Evolutionary conservation across 2,329 filamentous ascomycete species (phyloP).

Genomic region (Penicillium sp.): DNA sequence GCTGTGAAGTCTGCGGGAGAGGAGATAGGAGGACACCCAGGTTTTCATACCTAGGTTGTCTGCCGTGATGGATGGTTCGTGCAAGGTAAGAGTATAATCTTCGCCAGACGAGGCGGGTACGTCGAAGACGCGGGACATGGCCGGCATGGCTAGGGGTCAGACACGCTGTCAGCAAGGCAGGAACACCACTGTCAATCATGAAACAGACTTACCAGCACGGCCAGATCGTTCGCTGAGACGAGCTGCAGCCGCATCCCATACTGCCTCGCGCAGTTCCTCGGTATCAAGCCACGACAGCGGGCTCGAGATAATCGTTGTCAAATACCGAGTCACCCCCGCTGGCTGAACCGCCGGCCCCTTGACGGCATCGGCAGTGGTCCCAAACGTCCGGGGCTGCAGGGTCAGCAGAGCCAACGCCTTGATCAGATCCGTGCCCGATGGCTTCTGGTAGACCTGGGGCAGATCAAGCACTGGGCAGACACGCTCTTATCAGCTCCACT

Average conservation of each 20-base stretch:
- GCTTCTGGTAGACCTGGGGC: conserved; percentile 78
- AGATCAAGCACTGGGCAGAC: conserved; percentile 64
- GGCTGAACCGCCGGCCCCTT: conserved; percentile 37
- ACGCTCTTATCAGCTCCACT: conserved; percentile 34
- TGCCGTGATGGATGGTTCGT: conserved; percentile 82
- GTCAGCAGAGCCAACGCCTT: conserved; percentile 64
- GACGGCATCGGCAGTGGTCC: conserved; percentile 27
- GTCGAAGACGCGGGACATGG: conserved; percentile 59
- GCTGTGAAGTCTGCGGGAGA: conserved; percentile 66
- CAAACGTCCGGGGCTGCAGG: conserved; percentile 57
- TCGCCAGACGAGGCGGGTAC: conserved; percentile 49
- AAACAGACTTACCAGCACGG: conserved; percentile 55
- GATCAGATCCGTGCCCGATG: conserved; percentile 63
- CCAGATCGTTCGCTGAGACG: conserved; percentile 84
- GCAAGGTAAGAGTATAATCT: conserved; percentile 65
- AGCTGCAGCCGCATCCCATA: conserved; percentile 74
- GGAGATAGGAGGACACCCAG: conserved; percentile 86
- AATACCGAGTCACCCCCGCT: conserved; percentile 44
- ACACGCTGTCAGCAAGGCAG: conserved; percentile 14
- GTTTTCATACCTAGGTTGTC: conserved; percentile 92
- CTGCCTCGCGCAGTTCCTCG: conserved; percentile 42
- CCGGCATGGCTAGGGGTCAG: conserved; percentile 54
- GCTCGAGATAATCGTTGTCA: conserved; percentile 49
- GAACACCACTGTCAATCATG: neutral
- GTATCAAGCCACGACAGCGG: conserved; percentile 46